A percentile compares a stretch with the other conserved stretches of the same genome.
Conservation (phyloP, 2,329 filamentous ascomycete species). For the Ilyonectria sp. region DNA sequence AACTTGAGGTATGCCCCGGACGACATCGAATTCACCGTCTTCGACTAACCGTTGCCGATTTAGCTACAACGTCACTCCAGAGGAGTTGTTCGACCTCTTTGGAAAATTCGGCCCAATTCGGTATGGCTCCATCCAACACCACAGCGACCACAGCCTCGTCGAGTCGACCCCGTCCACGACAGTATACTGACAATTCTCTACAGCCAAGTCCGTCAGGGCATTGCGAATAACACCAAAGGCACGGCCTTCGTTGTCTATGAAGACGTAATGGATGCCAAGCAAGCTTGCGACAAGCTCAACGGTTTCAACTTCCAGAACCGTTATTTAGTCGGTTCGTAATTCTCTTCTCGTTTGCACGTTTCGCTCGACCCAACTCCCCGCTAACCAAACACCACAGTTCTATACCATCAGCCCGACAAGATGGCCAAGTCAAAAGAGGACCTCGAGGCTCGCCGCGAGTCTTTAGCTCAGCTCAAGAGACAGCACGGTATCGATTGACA, state of each 20-base stretch:
- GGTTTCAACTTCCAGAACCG: constrained; percentile 99
- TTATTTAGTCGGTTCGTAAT: constrained; percentile 91
- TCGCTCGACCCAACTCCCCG: constrained; percentile 22
- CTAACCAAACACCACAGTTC: constrained; percentile 58
- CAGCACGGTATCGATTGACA: constrained; percentile 99
- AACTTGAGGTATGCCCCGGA: constrained; percentile 85
- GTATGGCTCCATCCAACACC: constrained; percentile 66
- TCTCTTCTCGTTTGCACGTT: neutral
- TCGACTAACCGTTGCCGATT: constrained; percentile 69
- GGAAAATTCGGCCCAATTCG: constrained; percentile 96
- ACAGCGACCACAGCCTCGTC: constrained; percentile 21
- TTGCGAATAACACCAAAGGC: constrained; percentile 96
- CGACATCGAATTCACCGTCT: constrained; percentile 30
- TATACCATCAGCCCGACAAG: constrained; percentile 78
- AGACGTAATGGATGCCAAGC: constrained; percentile 98
- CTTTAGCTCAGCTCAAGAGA: constrained; percentile 97
- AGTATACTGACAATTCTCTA: constrained; percentile 44
- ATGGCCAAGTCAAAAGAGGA: constrained; percentile 90
- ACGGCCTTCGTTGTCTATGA: constrained; percentile 99
- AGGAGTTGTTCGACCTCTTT: constrained; percentile 99
- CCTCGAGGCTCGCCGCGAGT: constrained; percentile 92
- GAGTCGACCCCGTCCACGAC: constrained; percentile 25
- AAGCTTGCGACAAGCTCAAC: constrained; percentile 99
- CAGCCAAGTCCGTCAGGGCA: constrained; percentile 98
- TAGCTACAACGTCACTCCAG: constrained; percentile 98